phyloP scores from a whole-genome alignment of 306 rosid genomes.

The Acacia melanoxylon region DNA sequence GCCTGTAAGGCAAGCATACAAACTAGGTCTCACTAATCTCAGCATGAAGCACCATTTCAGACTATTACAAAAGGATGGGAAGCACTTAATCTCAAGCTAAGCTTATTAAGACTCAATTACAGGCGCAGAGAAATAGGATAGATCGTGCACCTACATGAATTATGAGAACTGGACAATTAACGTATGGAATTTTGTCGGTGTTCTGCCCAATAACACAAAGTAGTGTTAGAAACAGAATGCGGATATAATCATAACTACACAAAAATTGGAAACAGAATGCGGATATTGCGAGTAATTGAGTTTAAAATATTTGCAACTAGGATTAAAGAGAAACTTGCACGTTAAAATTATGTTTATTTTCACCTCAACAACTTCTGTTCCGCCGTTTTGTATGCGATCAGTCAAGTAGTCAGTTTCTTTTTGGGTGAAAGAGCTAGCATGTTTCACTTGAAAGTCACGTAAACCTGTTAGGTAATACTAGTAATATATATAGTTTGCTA shows the following conservation, averaged over 20 bases:
- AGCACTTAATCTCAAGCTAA: not conserved
- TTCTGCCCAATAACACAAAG: conserved; percentile 54
- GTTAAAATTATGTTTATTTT: not conserved
- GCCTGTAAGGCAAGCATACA: too few relatives aligned
- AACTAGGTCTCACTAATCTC: too few relatives aligned
- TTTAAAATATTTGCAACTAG: too few relatives aligned
- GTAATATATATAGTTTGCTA: not conserved
- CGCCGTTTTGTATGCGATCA: conserved; percentile 92
- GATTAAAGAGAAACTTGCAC: not conserved
- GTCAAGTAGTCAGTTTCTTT: conserved; percentile 78
- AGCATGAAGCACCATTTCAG: not conserved
- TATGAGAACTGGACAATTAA: conserved; percentile 86
- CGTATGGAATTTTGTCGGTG: conserved; percentile 80
- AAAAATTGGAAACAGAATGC: not conserved
- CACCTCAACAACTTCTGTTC: conserved; percentile 99
- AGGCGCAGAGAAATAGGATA: conserved; percentile 20
- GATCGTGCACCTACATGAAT: conserved; percentile 76
- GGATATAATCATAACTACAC: too few relatives aligned
- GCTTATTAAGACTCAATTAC: conserved; percentile 3
- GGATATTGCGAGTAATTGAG: too few relatives aligned
- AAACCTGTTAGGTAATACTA: conserved; percentile 10
- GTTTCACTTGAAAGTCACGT: conserved; percentile 66
- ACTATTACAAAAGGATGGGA: not conserved
- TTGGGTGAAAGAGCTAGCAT: conserved; percentile 66
- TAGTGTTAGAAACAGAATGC: conserved; percentile 1